These are phyloP conservation scores for Geranium rotundifolium DNA, from an alignment of 345 rosid species.

Conservation along the genomic window DNA sequence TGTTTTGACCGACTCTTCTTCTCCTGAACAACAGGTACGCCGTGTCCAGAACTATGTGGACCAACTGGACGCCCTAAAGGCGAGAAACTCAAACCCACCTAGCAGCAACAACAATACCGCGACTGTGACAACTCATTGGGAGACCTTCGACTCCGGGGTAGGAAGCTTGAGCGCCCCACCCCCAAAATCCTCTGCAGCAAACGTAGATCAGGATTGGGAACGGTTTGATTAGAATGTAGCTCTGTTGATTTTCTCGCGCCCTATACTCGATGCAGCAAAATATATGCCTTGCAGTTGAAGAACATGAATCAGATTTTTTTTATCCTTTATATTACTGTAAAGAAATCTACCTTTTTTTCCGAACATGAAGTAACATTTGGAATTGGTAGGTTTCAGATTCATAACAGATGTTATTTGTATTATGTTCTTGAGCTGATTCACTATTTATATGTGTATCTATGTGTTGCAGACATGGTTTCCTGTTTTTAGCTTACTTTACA, in stretches of 20 bases:
- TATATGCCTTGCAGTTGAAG: background rate
- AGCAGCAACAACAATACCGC: constrained; percentile 16
- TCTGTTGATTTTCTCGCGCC: too few species aligned
- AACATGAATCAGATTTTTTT: background rate
- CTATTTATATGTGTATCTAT: background rate
- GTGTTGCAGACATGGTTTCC: too few species aligned
- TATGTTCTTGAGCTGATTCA: background rate
- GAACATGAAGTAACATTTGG: background rate
- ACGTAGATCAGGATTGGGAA: constrained; percentile 35
- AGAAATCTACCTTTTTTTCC: background rate
- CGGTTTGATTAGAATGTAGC: constrained; percentile 16
- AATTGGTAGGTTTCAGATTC: background rate
- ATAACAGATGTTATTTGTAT: background rate
- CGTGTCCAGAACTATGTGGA: constrained; percentile 31
- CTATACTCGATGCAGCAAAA: background rate
- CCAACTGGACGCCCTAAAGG: constrained; percentile 25
- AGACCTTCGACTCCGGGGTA: constrained; percentile 19
- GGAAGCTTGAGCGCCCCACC: constrained; percentile 24
- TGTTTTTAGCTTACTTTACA: background rate
- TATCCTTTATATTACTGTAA: background rate
- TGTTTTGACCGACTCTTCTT: background rate
- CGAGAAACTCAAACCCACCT: constrained; percentile 22
- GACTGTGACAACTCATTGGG: constrained; percentile 23
- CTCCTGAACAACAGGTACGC: constrained; percentile 22
- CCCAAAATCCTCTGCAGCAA: constrained; percentile 22